Conservation (phyloP, 176 grass and related monocot species). For the Miscanthus lutarioriparius region DNA sequence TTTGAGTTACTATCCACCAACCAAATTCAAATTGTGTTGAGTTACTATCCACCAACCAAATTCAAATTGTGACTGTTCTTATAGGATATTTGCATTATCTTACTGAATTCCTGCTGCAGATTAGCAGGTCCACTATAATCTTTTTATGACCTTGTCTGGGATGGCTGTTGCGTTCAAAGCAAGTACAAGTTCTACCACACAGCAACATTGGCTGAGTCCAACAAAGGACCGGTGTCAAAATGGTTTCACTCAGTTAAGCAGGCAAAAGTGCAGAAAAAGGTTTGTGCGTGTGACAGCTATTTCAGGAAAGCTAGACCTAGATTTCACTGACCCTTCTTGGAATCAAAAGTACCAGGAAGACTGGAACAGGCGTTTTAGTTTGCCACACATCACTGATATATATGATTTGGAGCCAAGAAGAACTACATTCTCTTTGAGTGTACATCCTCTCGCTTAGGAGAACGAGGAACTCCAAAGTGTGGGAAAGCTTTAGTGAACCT, state of each 20-base stretch:
- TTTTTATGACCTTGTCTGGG: constrained; percentile 32
- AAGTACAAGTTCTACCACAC: constrained; percentile 20
- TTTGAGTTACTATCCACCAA: neutral
- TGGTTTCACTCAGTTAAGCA: constrained; percentile 44
- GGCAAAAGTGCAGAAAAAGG: constrained; percentile 37
- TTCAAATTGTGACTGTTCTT: neutral
- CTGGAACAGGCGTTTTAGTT: constrained; percentile 68
- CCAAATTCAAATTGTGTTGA: neutral
- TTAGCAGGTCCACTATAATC: neutral
- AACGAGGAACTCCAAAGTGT: no score
- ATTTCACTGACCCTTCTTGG: constrained; percentile 78
- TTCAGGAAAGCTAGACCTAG: constrained; percentile 47
- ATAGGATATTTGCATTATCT: neutral
- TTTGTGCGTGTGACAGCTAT: constrained; percentile 34
- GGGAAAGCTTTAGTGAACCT: no score
- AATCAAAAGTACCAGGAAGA: constrained; percentile 71
- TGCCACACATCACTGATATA: constrained; percentile 89
- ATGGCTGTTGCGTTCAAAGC: constrained; percentile 50
- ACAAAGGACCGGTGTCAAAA: constrained; percentile 4
- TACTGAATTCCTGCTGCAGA: constrained; percentile 25
- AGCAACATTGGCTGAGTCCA: constrained; percentile 7
- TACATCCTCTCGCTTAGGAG: no score
- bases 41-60: neutral
- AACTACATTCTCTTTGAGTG: constrained; percentile 65
- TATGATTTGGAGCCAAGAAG: constrained; percentile 77